phyloP scores from a whole-genome alignment of 768 basidiomycete genomes.

The Russula griseocarnosa region DNA sequence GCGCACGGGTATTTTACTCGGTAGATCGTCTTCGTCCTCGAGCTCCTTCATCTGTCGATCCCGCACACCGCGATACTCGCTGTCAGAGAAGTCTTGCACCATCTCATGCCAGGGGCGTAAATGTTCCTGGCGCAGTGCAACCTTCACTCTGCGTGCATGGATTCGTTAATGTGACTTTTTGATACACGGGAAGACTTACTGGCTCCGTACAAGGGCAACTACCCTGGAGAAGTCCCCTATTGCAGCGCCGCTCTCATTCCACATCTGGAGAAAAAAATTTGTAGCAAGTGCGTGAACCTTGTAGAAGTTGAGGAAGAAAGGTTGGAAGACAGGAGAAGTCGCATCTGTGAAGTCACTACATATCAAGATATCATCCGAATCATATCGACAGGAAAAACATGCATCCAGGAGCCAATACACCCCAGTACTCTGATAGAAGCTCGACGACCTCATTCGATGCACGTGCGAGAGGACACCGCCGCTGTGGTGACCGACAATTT shows the following conservation, averaged over 20 bases:
- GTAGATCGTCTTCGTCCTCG: slow-evolving; percentile 81
- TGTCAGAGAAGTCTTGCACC: slow-evolving; percentile 73
- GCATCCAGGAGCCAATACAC: slow-evolving; percentile 84
- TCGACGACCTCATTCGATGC: slow-evolving; percentile 86
- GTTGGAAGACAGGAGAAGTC: slow-evolving; percentile 75
- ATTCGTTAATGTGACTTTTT: not conserved
- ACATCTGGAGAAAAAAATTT: slow-evolving; percentile 88
- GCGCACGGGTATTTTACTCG: slow-evolving; percentile 80
- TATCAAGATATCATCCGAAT: slow-evolving; percentile 13
- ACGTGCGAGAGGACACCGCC: slow-evolving; percentile 77
- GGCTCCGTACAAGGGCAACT: slow-evolving; percentile 72
- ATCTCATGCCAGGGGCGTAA: slow-evolving; percentile 78
- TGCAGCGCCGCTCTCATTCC: slow-evolving; percentile 82
- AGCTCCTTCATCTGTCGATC: slow-evolving; percentile 89
- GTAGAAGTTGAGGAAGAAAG: slow-evolving; percentile 83
- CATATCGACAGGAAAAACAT: slow-evolving; percentile 31
- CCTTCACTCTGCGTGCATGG: slow-evolving; percentile 54
- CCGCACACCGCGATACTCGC: slow-evolving; percentile 80
- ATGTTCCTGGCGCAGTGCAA: slow-evolving; percentile 70
- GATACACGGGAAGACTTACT: slow-evolving; percentile 48
- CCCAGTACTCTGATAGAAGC: slow-evolving; percentile 80
- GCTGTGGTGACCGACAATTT: slow-evolving; percentile 63
- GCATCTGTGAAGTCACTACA: slow-evolving; percentile 47
- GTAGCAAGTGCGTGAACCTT: slow-evolving; percentile 77
- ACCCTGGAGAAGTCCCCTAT: slow-evolving; percentile 74